Evolutionary conservation across 2,329 filamentous ascomycete species (phyloP).

Genomic region (Alternaria sp.): DNA sequence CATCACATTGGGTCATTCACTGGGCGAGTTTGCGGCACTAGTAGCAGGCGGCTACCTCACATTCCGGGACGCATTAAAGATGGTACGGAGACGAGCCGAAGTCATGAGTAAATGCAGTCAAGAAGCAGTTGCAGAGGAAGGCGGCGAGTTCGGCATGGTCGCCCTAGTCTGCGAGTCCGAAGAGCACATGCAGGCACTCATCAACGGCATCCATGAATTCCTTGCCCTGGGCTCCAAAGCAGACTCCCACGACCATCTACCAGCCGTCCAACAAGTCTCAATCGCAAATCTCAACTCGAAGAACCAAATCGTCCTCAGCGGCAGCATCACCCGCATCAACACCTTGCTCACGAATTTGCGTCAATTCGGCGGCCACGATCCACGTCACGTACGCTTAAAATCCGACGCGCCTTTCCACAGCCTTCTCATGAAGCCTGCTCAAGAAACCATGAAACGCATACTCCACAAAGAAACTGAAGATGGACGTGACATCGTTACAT

Average conservation of each 20-base stretch:
- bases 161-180: slow-evolving; percentile 84
- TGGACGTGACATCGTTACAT: slow-evolving; percentile 72
- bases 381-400: slow-evolving; percentile 84
- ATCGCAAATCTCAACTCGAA: slow-evolving; percentile 96
- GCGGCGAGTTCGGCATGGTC: slow-evolving; percentile 92
- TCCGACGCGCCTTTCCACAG: slow-evolving; percentile 91
- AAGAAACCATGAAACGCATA: slow-evolving; percentile 74
- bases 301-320: slow-evolving; percentile 94
- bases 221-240: slow-evolving; percentile 73
- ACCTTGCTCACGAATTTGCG: slow-evolving; percentile 83
- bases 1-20: slow-evolving; percentile 85
- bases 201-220: slow-evolving; percentile 80
- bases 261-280: slow-evolving; percentile 83
- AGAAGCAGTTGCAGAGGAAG: slow-evolving; percentile 70
- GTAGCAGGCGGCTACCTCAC: slow-evolving; percentile 82
- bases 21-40: slow-evolving; percentile 92
- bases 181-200: slow-evolving; percentile 72
- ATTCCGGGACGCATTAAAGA: slow-evolving; percentile 77
- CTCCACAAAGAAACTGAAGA: slow-evolving; percentile 67
- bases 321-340: slow-evolving; percentile 82
- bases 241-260: slow-evolving; percentile 72
- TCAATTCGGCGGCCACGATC: slow-evolving; percentile 91
- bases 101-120: slow-evolving; percentile 81
- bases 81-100: slow-evolving; percentile 80
- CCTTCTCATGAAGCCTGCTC: slow-evolving; percentile 87